phyloP scores from a whole-genome alignment of 2,329 filamentous ascomycete genomes.

The Venturiaceae sp. region DNA sequence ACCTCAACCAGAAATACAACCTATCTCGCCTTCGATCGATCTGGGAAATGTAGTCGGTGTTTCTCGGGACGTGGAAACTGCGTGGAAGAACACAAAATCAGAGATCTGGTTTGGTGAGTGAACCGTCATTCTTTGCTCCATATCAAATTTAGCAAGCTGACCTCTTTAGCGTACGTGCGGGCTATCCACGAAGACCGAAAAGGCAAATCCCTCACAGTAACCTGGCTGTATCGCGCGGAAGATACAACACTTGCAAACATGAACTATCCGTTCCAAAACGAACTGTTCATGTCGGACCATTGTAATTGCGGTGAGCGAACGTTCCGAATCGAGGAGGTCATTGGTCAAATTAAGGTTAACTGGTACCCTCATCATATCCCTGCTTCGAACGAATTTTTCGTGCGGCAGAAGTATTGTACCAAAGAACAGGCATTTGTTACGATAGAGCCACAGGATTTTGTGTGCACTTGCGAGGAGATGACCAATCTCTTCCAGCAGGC shows the following conservation, averaged over 20 bases:
- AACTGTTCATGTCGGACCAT: slow-evolving; percentile 68
- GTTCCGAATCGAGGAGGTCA: slow-evolving; percentile 46
- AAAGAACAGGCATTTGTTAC: slow-evolving; percentile 53
- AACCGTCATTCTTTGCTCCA: too few relatives aligned
- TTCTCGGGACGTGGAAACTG: slow-evolving; percentile 35
- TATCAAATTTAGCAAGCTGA: not conserved
- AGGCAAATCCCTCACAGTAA: slow-evolving; percentile 47
- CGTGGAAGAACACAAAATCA: slow-evolving; percentile 44
- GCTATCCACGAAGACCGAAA: slow-evolving; percentile 30
- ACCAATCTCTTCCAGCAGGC: slow-evolving; percentile 11
- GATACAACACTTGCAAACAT: slow-evolving; percentile 62
- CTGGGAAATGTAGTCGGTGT: slow-evolving; percentile 44
- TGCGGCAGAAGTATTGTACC: slow-evolving; percentile 59
- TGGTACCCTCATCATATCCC: slow-evolving; percentile 39
- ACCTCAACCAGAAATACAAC: slow-evolving; percentile 1
- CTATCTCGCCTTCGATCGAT: not conserved
- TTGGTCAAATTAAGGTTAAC: slow-evolving; percentile 47
- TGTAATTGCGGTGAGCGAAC: slow-evolving; percentile 55
- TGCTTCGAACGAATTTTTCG: slow-evolving; percentile 44
- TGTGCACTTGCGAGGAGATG: slow-evolving; percentile 35
- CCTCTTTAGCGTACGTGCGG: slow-evolving; percentile 54
- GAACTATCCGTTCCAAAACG: slow-evolving; percentile 60
- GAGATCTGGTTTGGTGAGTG: slow-evolving; percentile 44
- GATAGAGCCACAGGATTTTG: slow-evolving; percentile 44
- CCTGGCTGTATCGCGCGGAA: slow-evolving; percentile 64